These are phyloP conservation scores for Parsonsia alboflavescens DNA, from an alignment of 257 asterid genomes.

Conservation along the genomic window DNA sequence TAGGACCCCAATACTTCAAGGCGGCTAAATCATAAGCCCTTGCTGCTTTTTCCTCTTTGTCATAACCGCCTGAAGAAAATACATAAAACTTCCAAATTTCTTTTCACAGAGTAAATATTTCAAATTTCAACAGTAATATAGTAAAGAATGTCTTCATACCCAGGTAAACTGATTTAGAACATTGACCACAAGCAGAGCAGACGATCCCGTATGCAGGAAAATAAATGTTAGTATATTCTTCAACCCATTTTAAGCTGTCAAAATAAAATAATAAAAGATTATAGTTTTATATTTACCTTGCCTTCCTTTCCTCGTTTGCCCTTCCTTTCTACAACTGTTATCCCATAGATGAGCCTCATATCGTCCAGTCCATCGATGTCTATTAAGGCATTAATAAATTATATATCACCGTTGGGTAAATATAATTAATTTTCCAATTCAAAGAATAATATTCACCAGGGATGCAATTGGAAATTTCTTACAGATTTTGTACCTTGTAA, in stretches of 20 bases:
- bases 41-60: constrained; percentile 87
- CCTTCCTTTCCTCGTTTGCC: constrained; percentile 32
- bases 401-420: not conserved
- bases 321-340: constrained; percentile 32
- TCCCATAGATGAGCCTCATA: constrained; percentile 36
- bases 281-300: constrained; percentile 17
- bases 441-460: not conserved
- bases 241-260: not conserved
- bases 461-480: not conserved
- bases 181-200: not conserved
- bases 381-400: not conserved
- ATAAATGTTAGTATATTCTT: not conserved
- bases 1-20: constrained; percentile 84
- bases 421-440: not conserved
- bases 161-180: constrained; percentile 56
- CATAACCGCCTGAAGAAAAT: constrained; percentile 65
- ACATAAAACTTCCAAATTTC: too few species aligned
- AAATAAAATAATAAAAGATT: not conserved
- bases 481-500: constrained; percentile 48
- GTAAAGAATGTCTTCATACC: constrained; percentile 38
- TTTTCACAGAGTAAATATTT: too few species aligned
- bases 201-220: not conserved
- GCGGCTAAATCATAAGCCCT: constrained; percentile 91
- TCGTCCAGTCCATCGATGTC: constrained; percentile 35
- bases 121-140: too few species aligned